Evolutionary conservation across 805 yeast genomes (phyloP), one percentile per base, ranked within the genome.

Genomic region (Barnettozyma sucrosica): DNA sequence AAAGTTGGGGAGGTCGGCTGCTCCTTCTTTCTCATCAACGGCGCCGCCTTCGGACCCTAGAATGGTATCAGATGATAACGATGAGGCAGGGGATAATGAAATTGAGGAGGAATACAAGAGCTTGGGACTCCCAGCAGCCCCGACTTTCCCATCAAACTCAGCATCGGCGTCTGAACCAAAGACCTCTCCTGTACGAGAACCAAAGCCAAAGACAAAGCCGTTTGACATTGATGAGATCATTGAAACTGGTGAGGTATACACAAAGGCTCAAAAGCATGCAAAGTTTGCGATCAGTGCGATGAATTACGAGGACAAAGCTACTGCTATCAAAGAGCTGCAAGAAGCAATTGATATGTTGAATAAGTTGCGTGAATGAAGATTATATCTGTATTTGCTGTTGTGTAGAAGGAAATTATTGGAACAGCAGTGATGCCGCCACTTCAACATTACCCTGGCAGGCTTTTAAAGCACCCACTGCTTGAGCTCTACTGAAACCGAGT

Each of bases 401-500:
- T 36, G 23, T 9, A 33, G n/a, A 25, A 25, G 32, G 7, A 21
- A n/a, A 21, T 48, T 48, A 65, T 36, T 65, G 65, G 51, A 88
- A 89, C 42, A 89, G 68, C 42, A 85, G 57, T 1, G 95, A 80
- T 1, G 97, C 97, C 0, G 98, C 98, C 51, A 81, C 54, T 45
- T 92, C 97, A 0, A 85, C 78, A 59, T 90, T 85, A 8, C 96
- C 96, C 24, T 75, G 71, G 2, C 95, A 77, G 50, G 71, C 75
- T 24, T 71, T 67, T 44, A 92, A 67, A 0, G 97, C 96, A 3
- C 65, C 57, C 3, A 81, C 64, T 0, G 83, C 93, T 53, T 85
- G 82, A 2, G 66, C 62, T 54, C 80, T 72, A 4, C 83, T 65
- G 56, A 89, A 89, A 0, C 98, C 98, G 51, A 92, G 68, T 14